Conservation (phyloP, 108 stramenopile species). For the Pseudonitzschia multiseries region DNA sequence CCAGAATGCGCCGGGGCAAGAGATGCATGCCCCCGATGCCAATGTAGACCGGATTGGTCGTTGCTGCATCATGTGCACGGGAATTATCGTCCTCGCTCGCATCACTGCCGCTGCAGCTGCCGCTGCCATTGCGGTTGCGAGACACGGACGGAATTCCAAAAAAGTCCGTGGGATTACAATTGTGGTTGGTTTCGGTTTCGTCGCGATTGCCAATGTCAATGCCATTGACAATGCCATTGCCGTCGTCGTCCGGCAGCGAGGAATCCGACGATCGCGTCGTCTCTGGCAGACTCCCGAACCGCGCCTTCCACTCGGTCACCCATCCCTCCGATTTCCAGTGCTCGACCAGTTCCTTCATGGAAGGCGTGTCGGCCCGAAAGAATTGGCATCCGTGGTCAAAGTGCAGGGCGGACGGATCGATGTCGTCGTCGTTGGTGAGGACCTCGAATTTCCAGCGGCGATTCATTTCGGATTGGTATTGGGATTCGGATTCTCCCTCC, state of each 20-base stretch:
- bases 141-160: slow-evolving; percentile 51
- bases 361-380: slow-evolving; percentile 57
- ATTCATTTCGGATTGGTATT: background rate
- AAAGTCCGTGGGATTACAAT: slow-evolving; percentile 42
- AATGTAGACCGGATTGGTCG: slow-evolving; percentile 14
- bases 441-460: background rate
- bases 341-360: slow-evolving; percentile 30
- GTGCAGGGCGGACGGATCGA: slow-evolving; percentile 20
- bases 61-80: no score
- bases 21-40: slow-evolving; percentile 32
- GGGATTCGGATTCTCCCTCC: background rate
- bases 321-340: slow-evolving; percentile 36
- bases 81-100: no score
- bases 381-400: slow-evolving; percentile 74
- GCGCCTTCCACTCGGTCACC: slow-evolving; percentile 54
- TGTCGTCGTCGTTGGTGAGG: background rate
- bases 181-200: no score
- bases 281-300: slow-evolving; percentile 29
- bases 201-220: no score
- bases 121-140: background rate
- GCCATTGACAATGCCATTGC: slow-evolving; percentile 1
- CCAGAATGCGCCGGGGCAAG: slow-evolving; percentile 20
- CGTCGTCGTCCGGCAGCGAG: background rate
- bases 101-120: background rate
- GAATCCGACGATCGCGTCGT: background rate